These are phyloP conservation scores for Angophora floribunda DNA, from an alignment of 345 rosid species.

Conservation along the genomic window DNA sequence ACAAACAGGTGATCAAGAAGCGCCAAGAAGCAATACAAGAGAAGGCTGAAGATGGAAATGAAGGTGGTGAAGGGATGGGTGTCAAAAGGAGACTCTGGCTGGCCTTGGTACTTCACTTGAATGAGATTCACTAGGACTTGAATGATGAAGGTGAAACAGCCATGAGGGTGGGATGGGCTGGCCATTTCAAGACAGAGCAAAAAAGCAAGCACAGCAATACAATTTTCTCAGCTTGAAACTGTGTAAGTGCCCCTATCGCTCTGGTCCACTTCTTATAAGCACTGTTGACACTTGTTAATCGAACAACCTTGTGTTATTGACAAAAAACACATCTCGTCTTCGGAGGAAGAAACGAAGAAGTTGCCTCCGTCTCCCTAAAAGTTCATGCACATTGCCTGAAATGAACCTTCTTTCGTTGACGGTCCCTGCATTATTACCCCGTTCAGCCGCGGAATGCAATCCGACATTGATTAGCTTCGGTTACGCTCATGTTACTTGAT, in stretches of 20 bases:
- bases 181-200: background rate
- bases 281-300: background rate
- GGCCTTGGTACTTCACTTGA: background rate
- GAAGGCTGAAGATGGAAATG: background rate
- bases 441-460: too few species aligned
- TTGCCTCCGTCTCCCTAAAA: too few species aligned
- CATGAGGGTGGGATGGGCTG: background rate
- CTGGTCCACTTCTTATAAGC: background rate
- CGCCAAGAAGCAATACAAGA: background rate
- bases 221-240: background rate
- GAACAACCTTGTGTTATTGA: too few species aligned
- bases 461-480: too few species aligned
- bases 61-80: background rate
- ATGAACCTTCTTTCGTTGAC: too few species aligned
- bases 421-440: too few species aligned
- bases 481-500: too few species aligned
- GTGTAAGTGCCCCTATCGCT: background rate
- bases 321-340: too few species aligned
- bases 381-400: too few species aligned
- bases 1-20: background rate
- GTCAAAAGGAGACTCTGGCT: background rate
- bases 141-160: background rate
- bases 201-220: background rate
- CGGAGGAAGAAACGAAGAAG: too few species aligned
- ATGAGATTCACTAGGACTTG: background rate